phyloP scores from a whole-genome alignment of 805 yeast genomes.

The Ogataea methanolica region DNA sequence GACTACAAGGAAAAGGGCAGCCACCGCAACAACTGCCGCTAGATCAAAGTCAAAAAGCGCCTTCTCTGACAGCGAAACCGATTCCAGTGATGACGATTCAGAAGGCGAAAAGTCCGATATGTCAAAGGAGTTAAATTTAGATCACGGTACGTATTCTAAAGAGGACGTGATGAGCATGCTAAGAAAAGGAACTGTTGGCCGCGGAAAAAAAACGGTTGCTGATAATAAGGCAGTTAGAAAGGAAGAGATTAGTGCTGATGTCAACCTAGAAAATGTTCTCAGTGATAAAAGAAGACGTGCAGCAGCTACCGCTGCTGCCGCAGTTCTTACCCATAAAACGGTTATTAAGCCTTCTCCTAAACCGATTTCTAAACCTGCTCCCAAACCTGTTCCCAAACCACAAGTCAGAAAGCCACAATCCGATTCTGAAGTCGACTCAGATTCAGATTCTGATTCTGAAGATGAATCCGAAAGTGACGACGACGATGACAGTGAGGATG shows the following conservation, averaged over 20 bases:
- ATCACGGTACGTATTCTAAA: slow-evolving; percentile 5
- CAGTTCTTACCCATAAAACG: not conserved
- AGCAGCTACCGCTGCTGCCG: not conserved
- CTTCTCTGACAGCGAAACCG: no score
- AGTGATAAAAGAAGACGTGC: slow-evolving; percentile 11
- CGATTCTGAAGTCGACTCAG: slow-evolving; percentile 10
- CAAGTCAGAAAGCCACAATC: not conserved
- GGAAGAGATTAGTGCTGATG: slow-evolving; percentile 23
- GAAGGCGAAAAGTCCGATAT: not conserved
- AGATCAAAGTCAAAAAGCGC: no score
- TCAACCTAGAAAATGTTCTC: slow-evolving; percentile 19
- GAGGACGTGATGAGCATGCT: slow-evolving; percentile 14
- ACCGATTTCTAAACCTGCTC: not conserved
- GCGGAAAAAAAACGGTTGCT: slow-evolving; percentile 8
- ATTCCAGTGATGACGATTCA: no score
- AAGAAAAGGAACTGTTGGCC: slow-evolving; percentile 8
- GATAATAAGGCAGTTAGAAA: slow-evolving; percentile 23
- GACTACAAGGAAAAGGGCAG: no score
- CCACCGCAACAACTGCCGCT: no score
- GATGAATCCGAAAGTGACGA: slow-evolving; percentile 21
- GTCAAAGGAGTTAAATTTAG: not conserved
- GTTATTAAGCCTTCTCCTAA: not conserved
- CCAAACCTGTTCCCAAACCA: not conserved
- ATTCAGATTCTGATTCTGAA: slow-evolving; percentile 12
- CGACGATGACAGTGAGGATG: slow-evolving; percentile 17